phyloP scores from a whole-genome alignment of 495 filamentous ascomycete species.

The Penicillium silybi region DNA sequence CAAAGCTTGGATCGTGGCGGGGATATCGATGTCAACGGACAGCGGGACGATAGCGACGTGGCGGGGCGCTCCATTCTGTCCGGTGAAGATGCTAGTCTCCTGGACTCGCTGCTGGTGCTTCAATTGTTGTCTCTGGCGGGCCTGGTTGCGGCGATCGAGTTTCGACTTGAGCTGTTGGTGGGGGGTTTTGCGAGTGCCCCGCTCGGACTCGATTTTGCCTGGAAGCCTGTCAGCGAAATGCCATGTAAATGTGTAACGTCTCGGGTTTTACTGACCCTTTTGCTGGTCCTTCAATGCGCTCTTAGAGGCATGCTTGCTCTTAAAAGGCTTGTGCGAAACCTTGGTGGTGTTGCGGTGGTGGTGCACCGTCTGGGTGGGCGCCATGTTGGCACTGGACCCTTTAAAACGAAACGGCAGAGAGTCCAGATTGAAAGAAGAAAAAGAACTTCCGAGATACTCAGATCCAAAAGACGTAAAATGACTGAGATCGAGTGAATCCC shows the following conservation, averaged over 20 bases:
- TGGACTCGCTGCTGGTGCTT: slow-evolving; percentile 78
- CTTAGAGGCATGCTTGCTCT: slow-evolving; percentile 86
- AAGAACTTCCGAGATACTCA: background rate
- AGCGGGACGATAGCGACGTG: slow-evolving; percentile 91
- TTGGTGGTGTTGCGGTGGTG: slow-evolving; percentile 93
- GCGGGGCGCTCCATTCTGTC: slow-evolving; percentile 78
- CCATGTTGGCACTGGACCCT: slow-evolving; percentile 60
- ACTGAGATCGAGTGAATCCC: slow-evolving; percentile 1
- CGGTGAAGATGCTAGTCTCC: slow-evolving; percentile 73
- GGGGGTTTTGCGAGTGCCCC: slow-evolving; percentile 72
- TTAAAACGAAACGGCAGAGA: slow-evolving; percentile 87
- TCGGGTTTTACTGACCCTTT: slow-evolving; percentile 58
- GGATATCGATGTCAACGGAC: slow-evolving; percentile 63
- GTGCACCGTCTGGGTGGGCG: slow-evolving; percentile 54
- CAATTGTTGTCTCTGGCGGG: slow-evolving; percentile 73
- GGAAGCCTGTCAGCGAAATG: slow-evolving; percentile 3
- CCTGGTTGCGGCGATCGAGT: slow-evolving; percentile 88
- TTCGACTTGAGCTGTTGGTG: slow-evolving; percentile 98
- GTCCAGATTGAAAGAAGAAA: slow-evolving; percentile 32
- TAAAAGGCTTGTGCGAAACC: slow-evolving; percentile 78
- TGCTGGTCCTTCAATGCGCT: slow-evolving; percentile 69
- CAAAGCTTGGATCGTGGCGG: slow-evolving; percentile 62
- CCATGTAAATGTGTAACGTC: background rate
- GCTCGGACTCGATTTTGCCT: slow-evolving; percentile 63
- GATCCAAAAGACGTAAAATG: slow-evolving; percentile 6